These are phyloP conservation scores for Dioscorea dumetorum DNA, from an alignment of 106 monocot species.

Conservation along the genomic window DNA sequence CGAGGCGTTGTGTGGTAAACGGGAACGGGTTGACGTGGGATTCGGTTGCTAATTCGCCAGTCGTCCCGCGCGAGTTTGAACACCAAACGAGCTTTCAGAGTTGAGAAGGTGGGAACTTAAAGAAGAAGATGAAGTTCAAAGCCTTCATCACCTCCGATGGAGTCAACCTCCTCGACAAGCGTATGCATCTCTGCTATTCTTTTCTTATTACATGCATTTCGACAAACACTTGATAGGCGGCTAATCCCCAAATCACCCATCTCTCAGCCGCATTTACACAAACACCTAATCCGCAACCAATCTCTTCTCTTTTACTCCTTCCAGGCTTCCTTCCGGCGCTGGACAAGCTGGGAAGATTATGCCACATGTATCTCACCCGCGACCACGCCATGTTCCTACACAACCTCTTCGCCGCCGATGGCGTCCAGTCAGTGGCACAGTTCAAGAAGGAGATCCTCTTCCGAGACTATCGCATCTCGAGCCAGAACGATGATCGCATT, in stretches of 20 bases:
- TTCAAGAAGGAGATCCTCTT: constrained; percentile 77
- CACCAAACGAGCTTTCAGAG: neutral
- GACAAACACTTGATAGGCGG: constrained; percentile 11
- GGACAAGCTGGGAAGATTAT: constrained; percentile 77
- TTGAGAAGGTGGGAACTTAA: neutral
- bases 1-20: too few relatives aligned
- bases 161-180: constrained; percentile 87
- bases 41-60: too few relatives aligned
- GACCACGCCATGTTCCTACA: constrained; percentile 87
- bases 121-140: constrained; percentile 82
- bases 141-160: constrained; percentile 82
- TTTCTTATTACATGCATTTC: constrained; percentile 10
- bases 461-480: constrained; percentile 78
- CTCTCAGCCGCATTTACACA: neutral
- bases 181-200: constrained; percentile 16
- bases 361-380: constrained; percentile 77
- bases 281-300: constrained; percentile 4
- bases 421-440: constrained; percentile 82
- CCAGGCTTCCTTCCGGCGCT: constrained; percentile 84
- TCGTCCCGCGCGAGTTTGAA: too few relatives aligned
- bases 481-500: constrained; percentile 70
- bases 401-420: constrained; percentile 59
- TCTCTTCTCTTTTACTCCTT: neutral
- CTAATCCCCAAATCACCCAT: neutral
- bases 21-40: too few relatives aligned